Conservation (phyloP, 345 rosid species). For the Hibiscus syriacus region DNA sequence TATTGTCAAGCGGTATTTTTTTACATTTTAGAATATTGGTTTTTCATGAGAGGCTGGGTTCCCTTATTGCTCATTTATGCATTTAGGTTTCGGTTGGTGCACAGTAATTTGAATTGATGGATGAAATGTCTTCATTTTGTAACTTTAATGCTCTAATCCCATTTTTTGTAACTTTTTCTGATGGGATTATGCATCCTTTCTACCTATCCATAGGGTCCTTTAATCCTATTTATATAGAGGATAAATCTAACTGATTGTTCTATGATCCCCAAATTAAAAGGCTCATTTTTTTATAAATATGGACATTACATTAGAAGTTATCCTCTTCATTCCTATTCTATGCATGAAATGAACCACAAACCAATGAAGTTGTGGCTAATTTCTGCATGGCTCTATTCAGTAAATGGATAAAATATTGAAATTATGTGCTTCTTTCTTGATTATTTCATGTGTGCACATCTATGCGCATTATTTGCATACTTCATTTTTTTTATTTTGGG, state of each 20-base stretch:
- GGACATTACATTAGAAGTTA: not conserved
- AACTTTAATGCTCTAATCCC: not conserved
- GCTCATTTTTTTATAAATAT: not conserved
- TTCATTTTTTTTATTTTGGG: not conserved
- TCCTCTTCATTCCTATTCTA: not conserved
- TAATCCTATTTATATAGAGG: not conserved
- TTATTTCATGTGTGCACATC: not conserved
- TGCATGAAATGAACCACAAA: not conserved
- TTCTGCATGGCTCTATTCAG: not conserved
- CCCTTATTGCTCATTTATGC: not conserved
- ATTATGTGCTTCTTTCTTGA: not conserved
- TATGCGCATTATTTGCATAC: not conserved
- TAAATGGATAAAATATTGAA: not conserved
- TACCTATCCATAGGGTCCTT: not conserved
- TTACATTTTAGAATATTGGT: not conserved
- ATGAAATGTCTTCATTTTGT: not conserved
- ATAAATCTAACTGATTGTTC: not conserved
- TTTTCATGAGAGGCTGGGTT: not conserved
- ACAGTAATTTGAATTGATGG: no score
- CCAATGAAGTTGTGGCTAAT: no score
- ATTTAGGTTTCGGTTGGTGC: not conserved
- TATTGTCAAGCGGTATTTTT: conserved; percentile 59
- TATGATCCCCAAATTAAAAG: not conserved
- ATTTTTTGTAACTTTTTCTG: not conserved
- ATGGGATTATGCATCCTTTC: not conserved